Conservation (phyloP, 2,329 filamentous ascomycete species). For the Myrmaecium sp. region DNA sequence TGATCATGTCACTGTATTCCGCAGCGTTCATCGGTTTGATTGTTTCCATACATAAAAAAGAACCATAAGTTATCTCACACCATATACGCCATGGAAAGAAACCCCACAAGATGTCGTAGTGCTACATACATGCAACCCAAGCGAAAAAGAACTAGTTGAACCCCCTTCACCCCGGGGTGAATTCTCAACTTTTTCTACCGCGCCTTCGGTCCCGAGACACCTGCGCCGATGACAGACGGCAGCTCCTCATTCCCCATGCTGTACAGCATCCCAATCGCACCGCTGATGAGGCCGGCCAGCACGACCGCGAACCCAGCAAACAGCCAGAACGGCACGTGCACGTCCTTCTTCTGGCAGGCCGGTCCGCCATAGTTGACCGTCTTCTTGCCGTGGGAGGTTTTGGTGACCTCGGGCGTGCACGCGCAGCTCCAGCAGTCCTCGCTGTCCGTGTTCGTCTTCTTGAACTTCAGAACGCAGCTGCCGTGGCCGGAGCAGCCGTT, state of each 20-base stretch:
- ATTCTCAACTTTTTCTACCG: slow-evolving; percentile 27
- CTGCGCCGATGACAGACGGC: slow-evolving; percentile 89
- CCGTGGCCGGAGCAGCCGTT: slow-evolving; percentile 73
- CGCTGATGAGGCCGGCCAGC: slow-evolving; percentile 49
- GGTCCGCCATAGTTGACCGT: slow-evolving; percentile 66
- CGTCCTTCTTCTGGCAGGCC: slow-evolving; percentile 80
- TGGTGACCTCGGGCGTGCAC: slow-evolving; percentile 45
- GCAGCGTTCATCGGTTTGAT: too few species aligned
- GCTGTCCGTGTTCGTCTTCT: slow-evolving; percentile 25
- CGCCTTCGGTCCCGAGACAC: slow-evolving; percentile 53
- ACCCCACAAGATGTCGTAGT: too few species aligned
- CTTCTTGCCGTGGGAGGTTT: slow-evolving; percentile 35
- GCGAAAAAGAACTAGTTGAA: too few species aligned
- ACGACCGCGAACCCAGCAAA: slow-evolving; percentile 58
- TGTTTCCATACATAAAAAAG: too few species aligned
- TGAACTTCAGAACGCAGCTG: slow-evolving; percentile 51
- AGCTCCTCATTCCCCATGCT: slow-evolving; percentile 73
- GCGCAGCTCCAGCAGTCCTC: slow-evolving; percentile 59
- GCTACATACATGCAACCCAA: too few species aligned
- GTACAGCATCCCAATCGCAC: slow-evolving; percentile 63
- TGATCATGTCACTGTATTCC: too few species aligned
- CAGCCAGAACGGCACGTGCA: slow-evolving; percentile 79
- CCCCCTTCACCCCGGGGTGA: too few species aligned
- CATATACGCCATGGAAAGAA: too few species aligned
- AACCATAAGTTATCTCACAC: too few species aligned